Base-by-base conservation (phyloP, 495 filamentous ascomycete species). In the Hypoxylon perforatum region DNA sequence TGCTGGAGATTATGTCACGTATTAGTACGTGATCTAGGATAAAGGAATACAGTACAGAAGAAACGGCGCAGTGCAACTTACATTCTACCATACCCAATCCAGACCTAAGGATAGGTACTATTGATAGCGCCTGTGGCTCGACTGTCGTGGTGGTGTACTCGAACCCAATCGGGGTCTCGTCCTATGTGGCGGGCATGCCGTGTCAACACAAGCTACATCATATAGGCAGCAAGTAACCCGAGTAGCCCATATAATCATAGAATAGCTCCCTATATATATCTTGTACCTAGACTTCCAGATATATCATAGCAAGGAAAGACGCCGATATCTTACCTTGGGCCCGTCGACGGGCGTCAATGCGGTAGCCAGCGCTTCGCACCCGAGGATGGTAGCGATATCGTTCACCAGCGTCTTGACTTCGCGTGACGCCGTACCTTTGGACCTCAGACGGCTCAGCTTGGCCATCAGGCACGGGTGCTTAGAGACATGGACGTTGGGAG, bases 21-120 rank as follows among this genome's bases (percentile, higher is more conserved):
- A 54, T 17, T 14, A 45, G 25, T 15, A 57, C 30, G 25, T 59
- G n/a, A 45, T 58, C 8, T 33, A 28, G 25, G 25, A 28, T 7
- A 36, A 1, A 28, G n/a, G n/a, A n/a, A n/a, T n/a, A n/a, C n/a
- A n/a, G n/a, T n/a, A n/a, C n/a, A n/a, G n/a, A n/a, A n/a, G n/a
- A n/a, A n/a, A n/a, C n/a, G n/a, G 38, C 8, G 38, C 18, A 18
- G 36, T 33, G 30, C 12, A 51, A 61, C 60, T 30, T 76, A 90
- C 91, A 86, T 63, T 96, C 92, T 12, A 96, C 84, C 94, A 98
- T 97, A 60, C 87, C 90, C 30, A 97, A 76, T 9, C 94, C 94
- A 4, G 92, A 96, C 11, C 94, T 86, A 22, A 98, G 86, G 75
- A 98, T 95, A 11, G 94, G 94, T 0, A 98, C 88, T n/a, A 98